Evolutionary conservation across 2,329 filamentous ascomycete genomes (phyloP).

Genomic region (Exophiala sideris): DNA sequence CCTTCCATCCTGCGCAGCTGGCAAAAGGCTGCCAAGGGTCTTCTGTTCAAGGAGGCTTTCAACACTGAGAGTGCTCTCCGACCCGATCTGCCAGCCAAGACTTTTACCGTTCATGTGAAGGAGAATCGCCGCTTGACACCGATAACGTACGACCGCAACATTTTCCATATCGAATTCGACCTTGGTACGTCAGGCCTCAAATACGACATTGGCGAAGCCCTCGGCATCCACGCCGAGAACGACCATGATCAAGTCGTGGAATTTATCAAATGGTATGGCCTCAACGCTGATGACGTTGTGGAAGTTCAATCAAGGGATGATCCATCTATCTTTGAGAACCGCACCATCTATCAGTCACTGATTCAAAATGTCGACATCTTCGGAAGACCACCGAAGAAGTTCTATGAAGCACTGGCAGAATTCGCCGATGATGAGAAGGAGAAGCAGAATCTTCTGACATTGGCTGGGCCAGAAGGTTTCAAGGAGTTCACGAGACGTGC

Average conservation of each 20-base stretch:
- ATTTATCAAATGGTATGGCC: slow-evolving; percentile 87
- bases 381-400: slow-evolving; percentile 92
- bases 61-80: slow-evolving; percentile 69
- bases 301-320: slow-evolving; percentile 86
- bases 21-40: slow-evolving; percentile 78
- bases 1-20: slow-evolving; percentile 68
- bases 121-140: slow-evolving; percentile 94
- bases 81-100: slow-evolving; percentile 83
- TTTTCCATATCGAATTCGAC: slow-evolving; percentile 99
- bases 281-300: slow-evolving; percentile 79
- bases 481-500: slow-evolving; percentile 87
- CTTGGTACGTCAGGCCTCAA: slow-evolving; percentile 85
- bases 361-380: slow-evolving; percentile 95
- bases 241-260: slow-evolving; percentile 71
- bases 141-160: slow-evolving; percentile 87
- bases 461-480: slow-evolving; percentile 75
- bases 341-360: slow-evolving; percentile 89
- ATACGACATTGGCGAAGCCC: slow-evolving; percentile 95
- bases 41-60: slow-evolving; percentile 94
- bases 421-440: slow-evolving; percentile 80
- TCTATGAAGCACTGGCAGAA: slow-evolving; percentile 88
- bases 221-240: slow-evolving; percentile 95
- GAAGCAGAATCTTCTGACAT: slow-evolving; percentile 71
- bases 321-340: slow-evolving; percentile 68
- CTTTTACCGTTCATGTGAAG: slow-evolving; percentile 81